Evolutionary conservation across 306 rosid species (phyloP), one percentile per base, ranked within the genome.

Genomic region (Trifolium dubium): DNA sequence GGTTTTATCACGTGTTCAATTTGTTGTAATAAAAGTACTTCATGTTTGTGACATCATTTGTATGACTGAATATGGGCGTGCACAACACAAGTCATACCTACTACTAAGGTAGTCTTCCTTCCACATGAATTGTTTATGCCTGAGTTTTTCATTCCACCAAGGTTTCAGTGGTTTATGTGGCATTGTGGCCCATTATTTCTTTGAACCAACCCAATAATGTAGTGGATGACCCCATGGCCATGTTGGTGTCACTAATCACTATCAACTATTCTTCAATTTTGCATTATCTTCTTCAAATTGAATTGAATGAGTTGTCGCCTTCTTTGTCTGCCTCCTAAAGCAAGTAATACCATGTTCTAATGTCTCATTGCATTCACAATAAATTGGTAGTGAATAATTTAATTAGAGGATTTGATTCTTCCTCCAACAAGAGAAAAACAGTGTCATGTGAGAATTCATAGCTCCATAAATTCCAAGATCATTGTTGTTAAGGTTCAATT

Each of bases 1-100:
- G n/a, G n/a, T n/a, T n/a, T n/a, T n/a, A n/a, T n/a, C 88, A 86
- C 88, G 81, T 86, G 90, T 47, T 77, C 31, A 69, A 23, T 14
- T 14, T 54, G 11, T 2, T 0, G 1, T 18, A 58, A 29, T 53
- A 17, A 54, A 31, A 19, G 23, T 49, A 31, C 1, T 77, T 18
- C 0, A 6, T 46, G 2, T 8, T 4, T 4, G 0, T 39, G 79
- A 80, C 82, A 83, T 82, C 86, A 78, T 53, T 10, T 0, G 18
- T 10, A 29, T 75, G 14, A 58, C 39, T 8, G 44, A 61, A 7
- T 62, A 69, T 73, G 4, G 41, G 32, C 79, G 41, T 58, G 43
- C 51, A 35, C 80, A 23, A 23, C 51, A 35, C 80, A 23, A 23
- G 23, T 23, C 23, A 23, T 23, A 23, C 23, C 0, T 23, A 23